Evolutionary conservation across 257 asterid species (phyloP).

Genomic region (Solanum chilense): DNA sequence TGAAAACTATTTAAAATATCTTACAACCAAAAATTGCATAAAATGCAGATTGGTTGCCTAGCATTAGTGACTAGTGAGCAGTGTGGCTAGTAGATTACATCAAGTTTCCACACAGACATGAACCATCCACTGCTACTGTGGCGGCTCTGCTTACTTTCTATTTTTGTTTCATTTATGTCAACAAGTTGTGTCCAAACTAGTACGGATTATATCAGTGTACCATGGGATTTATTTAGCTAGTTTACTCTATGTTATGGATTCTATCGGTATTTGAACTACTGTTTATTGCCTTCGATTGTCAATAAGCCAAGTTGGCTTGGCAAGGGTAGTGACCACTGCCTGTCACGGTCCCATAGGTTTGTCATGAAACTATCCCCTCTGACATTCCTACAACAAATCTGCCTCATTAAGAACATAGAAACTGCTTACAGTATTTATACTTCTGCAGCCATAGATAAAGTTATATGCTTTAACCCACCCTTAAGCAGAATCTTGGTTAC

Average conservation of each 20-base stretch:
- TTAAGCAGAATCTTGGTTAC: neutral
- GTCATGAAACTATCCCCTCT: neutral
- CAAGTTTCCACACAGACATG: neutral
- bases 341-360: neutral
- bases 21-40: neutral
- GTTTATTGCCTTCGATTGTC: neutral
- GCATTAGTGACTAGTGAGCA: neutral
- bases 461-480: neutral
- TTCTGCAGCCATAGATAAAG: neutral
- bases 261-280: neutral
- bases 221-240: neutral
- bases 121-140: neutral
- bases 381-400: neutral
- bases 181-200: neutral
- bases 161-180: neutral
- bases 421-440: neutral
- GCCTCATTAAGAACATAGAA: neutral
- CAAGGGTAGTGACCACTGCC: neutral
- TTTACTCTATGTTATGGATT: neutral
- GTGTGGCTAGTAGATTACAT: neutral
- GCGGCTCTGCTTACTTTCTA: neutral
- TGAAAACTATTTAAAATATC: neutral
- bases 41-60: neutral
- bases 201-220: neutral
- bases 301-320: neutral